Conservation (phyloP, 441 rosid genomes). For the Francoa sonchifolia region DNA sequence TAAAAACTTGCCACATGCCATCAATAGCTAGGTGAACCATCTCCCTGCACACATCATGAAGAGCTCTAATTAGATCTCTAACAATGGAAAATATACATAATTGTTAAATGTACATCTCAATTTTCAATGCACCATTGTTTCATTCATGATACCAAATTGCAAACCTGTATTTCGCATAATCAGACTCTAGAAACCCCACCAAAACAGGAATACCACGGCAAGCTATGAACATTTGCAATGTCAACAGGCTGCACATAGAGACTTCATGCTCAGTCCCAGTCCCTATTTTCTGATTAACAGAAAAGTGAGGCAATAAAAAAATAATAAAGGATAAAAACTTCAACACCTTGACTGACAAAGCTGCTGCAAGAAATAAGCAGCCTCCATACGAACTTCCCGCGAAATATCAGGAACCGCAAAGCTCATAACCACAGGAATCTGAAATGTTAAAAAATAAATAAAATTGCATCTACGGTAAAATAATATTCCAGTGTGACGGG, state of each 20-base stretch:
- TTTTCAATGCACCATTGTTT: too few relatives aligned
- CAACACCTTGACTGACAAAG: constrained; percentile 97
- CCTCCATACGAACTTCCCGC: constrained; percentile 88
- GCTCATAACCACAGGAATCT: constrained; percentile 82
- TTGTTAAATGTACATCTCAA: too few relatives aligned
- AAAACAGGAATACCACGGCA: constrained; percentile 88
- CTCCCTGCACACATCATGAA: constrained; percentile 80
- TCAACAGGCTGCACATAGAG: constrained; percentile 62
- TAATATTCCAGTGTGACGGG: too few relatives aligned
- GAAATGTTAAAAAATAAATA: too few relatives aligned
- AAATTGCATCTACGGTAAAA: constrained; percentile 5
- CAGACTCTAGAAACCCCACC: constrained; percentile 93
- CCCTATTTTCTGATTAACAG: constrained; percentile 9
- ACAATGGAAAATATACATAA: too few relatives aligned
- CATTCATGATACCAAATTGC: too few relatives aligned
- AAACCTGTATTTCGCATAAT: constrained; percentile 95
- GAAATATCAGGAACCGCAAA: constrained; percentile 73
- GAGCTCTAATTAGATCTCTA: too few relatives aligned
- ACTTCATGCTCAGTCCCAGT: constrained; percentile 19
- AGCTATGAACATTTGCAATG: constrained; percentile 97
- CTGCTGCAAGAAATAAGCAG: constrained; percentile 88
- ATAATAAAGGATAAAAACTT: constrained; percentile 10
- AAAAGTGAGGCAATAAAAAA: constrained; percentile 2
- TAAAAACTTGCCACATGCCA: constrained; percentile 99
- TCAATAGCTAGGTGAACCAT: constrained; percentile 99